A percentile compares a stretch with the other conserved stretches of the same genome.
phyloP scores from a whole-genome alignment of 495 filamentous ascomycete genomes.

The Beverwykella pulmonaria region DNA sequence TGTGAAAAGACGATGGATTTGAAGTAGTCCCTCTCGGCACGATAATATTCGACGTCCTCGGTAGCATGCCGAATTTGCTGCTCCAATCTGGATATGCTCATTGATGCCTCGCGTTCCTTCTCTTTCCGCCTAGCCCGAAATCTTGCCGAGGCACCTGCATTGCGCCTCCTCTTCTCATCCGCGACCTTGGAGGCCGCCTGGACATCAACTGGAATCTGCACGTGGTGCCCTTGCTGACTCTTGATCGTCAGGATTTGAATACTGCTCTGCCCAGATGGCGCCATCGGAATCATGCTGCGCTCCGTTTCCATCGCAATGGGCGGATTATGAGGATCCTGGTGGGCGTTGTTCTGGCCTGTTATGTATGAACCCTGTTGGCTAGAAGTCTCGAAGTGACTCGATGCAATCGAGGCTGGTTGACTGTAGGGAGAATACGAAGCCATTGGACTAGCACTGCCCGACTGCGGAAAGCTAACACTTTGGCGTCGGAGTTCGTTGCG shows the following conservation, averaged over 20 bases:
- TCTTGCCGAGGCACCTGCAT: constrained; percentile 87
- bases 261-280: constrained; percentile 44
- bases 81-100: constrained; percentile 66
- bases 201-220: constrained; percentile 50
- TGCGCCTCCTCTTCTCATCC: constrained; percentile 59
- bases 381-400: constrained; percentile 27
- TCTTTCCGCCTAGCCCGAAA: constrained; percentile 89
- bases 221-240: constrained; percentile 42
- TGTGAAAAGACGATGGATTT: constrained; percentile 36
- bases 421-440: constrained; percentile 37
- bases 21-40: constrained; percentile 48
- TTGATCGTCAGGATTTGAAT: constrained; percentile 48
- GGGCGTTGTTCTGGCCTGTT: neutral
- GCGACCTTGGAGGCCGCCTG: constrained; percentile 47
- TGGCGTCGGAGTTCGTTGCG: constrained; percentile 20
- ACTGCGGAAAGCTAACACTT: constrained; percentile 34
- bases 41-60: constrained; percentile 49
- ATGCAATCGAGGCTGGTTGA: constrained; percentile 30
- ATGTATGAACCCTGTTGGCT: constrained; percentile 29
- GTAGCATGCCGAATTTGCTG: constrained; percentile 51
- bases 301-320: constrained; percentile 33
- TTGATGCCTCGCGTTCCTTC: constrained; percentile 76
- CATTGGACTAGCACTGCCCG: constrained; percentile 36
- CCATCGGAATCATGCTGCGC: constrained; percentile 42
- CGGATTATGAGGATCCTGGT: constrained; percentile 22